Base-by-base conservation (phyloP, 495 filamentous ascomycete genomes). In the Chaetomium tenue region DNA sequence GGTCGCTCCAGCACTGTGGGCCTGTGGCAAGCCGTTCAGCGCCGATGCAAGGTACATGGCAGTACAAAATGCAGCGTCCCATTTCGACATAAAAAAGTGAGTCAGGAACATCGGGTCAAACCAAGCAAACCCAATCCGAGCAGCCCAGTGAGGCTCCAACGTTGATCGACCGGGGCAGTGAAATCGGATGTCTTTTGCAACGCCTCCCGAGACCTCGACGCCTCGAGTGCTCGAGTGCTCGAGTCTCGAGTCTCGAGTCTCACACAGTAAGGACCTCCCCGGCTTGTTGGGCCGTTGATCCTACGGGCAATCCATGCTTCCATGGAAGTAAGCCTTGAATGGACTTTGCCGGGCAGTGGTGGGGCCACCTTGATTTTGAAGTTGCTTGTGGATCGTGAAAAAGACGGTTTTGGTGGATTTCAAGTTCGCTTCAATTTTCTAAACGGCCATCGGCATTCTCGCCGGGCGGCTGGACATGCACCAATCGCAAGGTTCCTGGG, bases 1-100 rank as follows among this genome's bases (percentile, higher is more conserved):
- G 26, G 47, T 52, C 18, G 59, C 59, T 52, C 59, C 46, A 48
- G 59, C 30, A 20, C 47, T 26, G 59, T 28, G 59, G 40, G 40
- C 40, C 40, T 18, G 40, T 44, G 13, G 59, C 56, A 58, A 26
- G 20, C 56, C 37, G 40, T 33, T 26, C 23, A 44, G 56, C 11
- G 54, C 37, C 20, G 54, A 8, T 40, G 33, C 54, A 57, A 42
- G 54, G 51, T 54, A 54, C 51, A 54, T 33, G 26, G 51, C 51
- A 22, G 33, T 57, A 57, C 16, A 15, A 22, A 25, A 0, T 20
- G 28, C 52, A 16, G 28, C 26, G 52, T 55, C 18, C 52, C 52
- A 55, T 55, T 55, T 50, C 13, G 9, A 42, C 33, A 30, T 30
- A 6, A 6, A 6, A 6, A 26, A 6, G 42, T 57, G 54, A 57